phyloP scores from a whole-genome alignment of 495 filamentous ascomycete genomes.

The Lasiosphaeria miniovina region DNA sequence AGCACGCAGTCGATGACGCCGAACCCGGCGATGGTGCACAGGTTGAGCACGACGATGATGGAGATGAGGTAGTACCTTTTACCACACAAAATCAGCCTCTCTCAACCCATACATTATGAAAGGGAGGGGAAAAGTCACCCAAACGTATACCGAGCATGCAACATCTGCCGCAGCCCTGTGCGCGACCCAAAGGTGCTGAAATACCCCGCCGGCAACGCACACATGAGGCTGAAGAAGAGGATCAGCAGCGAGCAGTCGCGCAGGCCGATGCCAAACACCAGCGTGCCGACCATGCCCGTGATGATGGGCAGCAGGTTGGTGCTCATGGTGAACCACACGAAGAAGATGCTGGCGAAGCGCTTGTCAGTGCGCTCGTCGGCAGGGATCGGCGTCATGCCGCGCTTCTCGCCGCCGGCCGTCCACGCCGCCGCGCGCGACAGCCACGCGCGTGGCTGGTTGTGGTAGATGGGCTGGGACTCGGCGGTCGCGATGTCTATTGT shows the following conservation, averaged over 20 bases:
- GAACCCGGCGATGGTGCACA: constrained; percentile 35
- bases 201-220: constrained; percentile 44
- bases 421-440: background rate
- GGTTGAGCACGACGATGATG: constrained; percentile 30
- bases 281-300: constrained; percentile 46
- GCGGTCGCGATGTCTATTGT: too few species aligned
- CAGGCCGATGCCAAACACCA: constrained; percentile 44
- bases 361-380: background rate
- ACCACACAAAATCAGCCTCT: background rate
- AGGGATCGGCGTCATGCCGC: background rate
- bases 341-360: background rate
- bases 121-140: constrained; percentile 29
- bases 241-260: constrained; percentile 50
- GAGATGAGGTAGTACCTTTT: constrained; percentile 28
- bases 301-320: background rate
- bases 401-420: background rate
- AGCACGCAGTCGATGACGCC: constrained; percentile 33
- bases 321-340: background rate
- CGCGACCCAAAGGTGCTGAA: constrained; percentile 45
- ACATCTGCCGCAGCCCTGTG: constrained; percentile 51
- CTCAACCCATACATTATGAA: background rate
- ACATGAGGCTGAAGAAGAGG: constrained; percentile 48
- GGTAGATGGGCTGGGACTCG: background rate
- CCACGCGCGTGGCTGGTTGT: background rate
- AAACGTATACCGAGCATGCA: constrained; percentile 49